A percentile compares a stretch with the other conserved stretches of the same genome.
Evolutionary conservation across 2,329 filamentous ascomycete genomes (phyloP).

Genomic region (Trichocomaceae sp.): DNA sequence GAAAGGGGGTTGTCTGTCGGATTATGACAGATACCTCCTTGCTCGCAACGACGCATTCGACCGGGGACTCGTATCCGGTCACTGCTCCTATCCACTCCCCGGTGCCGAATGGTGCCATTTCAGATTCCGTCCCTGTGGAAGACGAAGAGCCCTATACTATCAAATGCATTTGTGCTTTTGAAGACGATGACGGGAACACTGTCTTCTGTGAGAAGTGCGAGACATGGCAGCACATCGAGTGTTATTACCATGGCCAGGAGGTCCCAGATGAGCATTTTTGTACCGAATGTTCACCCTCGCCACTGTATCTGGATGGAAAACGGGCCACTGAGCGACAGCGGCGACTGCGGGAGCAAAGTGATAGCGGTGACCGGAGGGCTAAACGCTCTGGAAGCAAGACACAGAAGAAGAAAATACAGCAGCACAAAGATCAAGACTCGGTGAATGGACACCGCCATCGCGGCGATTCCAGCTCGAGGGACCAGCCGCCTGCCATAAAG

Average conservation of each 20-base stretch:
- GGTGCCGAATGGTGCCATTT: slow-evolving; percentile 36
- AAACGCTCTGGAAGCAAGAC: slow-evolving; percentile 71
- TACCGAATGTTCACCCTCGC: slow-evolving; percentile 81
- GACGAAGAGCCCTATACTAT: slow-evolving; percentile 66
- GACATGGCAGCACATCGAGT: slow-evolving; percentile 97
- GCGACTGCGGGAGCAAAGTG: slow-evolving; percentile 53
- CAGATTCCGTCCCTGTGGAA: slow-evolving; percentile 36
- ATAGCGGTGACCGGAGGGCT: slow-evolving; percentile 61
- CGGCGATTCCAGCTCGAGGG: slow-evolving; percentile 48
- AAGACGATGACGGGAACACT: slow-evolving; percentile 94
- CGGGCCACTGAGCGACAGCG: slow-evolving; percentile 68
- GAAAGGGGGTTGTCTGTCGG: slow-evolving; percentile 45
- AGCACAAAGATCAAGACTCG: slow-evolving; percentile 58
- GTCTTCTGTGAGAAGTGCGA: slow-evolving; percentile 95
- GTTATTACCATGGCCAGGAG: slow-evolving; percentile 79
- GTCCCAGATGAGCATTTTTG: slow-evolving; percentile 77
- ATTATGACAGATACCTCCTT: slow-evolving; percentile 51
- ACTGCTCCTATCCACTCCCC: slow-evolving; percentile 39
- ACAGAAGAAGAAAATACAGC: slow-evolving; percentile 68
- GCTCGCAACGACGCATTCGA: slow-evolving; percentile 43
- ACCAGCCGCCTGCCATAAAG: slow-evolving; percentile 54
- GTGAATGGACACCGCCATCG: slow-evolving; percentile 58
- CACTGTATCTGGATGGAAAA: slow-evolving; percentile 65
- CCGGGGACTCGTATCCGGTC: slow-evolving; percentile 42
- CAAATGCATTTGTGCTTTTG: slow-evolving; percentile 92